Percentiles rank a stretch among this genome's conserved stretches.
Conservation (phyloP, 1,284 basidiomycete species). For the Tilletia indica region DNA sequence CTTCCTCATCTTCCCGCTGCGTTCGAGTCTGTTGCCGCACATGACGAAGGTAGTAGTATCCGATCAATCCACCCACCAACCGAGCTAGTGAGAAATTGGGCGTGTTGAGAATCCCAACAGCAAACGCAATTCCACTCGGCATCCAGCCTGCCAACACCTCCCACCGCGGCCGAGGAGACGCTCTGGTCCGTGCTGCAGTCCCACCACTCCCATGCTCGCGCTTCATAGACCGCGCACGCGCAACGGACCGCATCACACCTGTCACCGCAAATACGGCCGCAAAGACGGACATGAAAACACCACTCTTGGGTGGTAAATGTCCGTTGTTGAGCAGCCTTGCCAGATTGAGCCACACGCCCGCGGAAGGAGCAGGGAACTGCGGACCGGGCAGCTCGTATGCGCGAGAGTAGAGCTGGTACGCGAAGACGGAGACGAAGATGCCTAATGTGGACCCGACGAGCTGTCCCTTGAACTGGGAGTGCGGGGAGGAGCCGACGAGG, state of each 20-base stretch:
- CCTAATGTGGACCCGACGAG: constrained; percentile 65
- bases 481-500: constrained; percentile 63
- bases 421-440: constrained; percentile 81
- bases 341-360: constrained; percentile 76
- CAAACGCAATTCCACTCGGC: constrained; percentile 58
- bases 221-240: constrained; percentile 46
- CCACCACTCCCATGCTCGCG: constrained; percentile 43
- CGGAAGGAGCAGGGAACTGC: constrained; percentile 88
- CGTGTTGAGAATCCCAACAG: constrained; percentile 79
- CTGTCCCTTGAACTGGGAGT: constrained; percentile 57
- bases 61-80: constrained; percentile 79
- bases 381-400: constrained; percentile 76
- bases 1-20: not conserved
- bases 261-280: constrained; percentile 61
- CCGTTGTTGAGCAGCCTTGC: constrained; percentile 81
- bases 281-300: constrained; percentile 75
- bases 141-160: constrained; percentile 26
- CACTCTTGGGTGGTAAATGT: constrained; percentile 72
- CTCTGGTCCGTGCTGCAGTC: not conserved
- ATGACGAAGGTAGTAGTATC: constrained; percentile 59
- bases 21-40: constrained; percentile 9
- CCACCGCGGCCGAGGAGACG: constrained; percentile 23
- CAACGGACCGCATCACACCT: constrained; percentile 66
- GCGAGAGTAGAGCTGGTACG: constrained; percentile 80
- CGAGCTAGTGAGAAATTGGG: constrained; percentile 91